phyloP scores from a whole-genome alignment of 192 early-diverging fungal genomes.

The Entomortierella beljakovae region DNA sequence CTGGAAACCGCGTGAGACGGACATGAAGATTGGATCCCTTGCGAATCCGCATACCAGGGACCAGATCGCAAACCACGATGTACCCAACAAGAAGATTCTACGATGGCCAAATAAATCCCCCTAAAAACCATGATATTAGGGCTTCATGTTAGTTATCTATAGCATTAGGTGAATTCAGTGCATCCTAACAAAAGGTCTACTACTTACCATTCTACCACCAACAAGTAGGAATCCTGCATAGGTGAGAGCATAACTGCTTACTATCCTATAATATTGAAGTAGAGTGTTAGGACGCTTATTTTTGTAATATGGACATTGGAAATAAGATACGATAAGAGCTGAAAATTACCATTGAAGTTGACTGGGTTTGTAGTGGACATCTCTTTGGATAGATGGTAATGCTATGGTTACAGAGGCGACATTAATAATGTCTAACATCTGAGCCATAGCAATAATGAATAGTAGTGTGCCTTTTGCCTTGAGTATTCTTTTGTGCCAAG shows the following conservation, averaged over 20 bases:
- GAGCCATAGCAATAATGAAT: constrained; percentile 26
- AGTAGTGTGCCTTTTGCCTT: constrained; percentile 18
- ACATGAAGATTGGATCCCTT: constrained; percentile 52
- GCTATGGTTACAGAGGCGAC: constrained; percentile 45
- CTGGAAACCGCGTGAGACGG: constrained; percentile 44
- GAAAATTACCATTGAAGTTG: constrained; percentile 41
- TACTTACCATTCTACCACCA: constrained; percentile 45
- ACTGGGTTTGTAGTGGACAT: constrained; percentile 34
- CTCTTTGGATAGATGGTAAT: constrained; percentile 28
- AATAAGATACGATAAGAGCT: background rate
- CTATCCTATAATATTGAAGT: constrained; percentile 9
- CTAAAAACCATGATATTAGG: background rate
- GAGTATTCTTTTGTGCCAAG: constrained; percentile 31
- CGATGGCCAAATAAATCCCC: constrained; percentile 57
- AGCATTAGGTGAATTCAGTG: background rate
- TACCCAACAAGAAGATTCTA: constrained; percentile 39
- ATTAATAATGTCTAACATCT: constrained; percentile 42
- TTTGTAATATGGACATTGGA: background rate
- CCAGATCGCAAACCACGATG: constrained; percentile 42
- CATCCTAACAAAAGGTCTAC: background rate
- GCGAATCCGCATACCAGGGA: constrained; percentile 51
- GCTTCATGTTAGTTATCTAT: background rate
- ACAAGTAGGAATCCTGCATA: constrained; percentile 53
- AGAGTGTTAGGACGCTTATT: background rate
- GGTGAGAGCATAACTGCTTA: constrained; percentile 49